phyloP scores from a whole-genome alignment of 306 rosid genomes.

The Quercus ilex region DNA sequence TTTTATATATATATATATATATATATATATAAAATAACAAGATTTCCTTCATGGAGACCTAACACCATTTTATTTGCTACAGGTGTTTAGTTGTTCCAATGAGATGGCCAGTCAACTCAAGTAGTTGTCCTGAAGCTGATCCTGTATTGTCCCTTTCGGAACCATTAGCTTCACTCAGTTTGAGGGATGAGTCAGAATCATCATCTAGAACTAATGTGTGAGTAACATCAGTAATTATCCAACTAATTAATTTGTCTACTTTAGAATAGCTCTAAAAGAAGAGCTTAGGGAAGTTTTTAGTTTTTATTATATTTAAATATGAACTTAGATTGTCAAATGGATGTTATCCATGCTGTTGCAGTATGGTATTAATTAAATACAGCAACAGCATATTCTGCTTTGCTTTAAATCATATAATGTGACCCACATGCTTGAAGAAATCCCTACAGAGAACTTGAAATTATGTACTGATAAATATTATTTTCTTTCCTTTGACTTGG shows the following conservation, averaged over 20 bases:
- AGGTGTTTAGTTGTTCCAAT: slow-evolving; percentile 32
- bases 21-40: background rate
- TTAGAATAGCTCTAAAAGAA: background rate
- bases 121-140: background rate
- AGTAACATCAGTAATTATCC: background rate
- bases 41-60: background rate
- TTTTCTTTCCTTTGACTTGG: background rate
- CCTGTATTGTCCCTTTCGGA: background rate
- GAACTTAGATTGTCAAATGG: background rate
- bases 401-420: too few relatives aligned
- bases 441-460: background rate
- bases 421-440: too few relatives aligned
- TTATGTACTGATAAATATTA: background rate
- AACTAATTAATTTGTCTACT: background rate
- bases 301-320: background rate
- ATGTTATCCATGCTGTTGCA: background rate
- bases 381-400: too few relatives aligned
- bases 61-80: background rate
- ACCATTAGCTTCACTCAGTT: slow-evolving; percentile 12
- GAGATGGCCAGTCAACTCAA: slow-evolving; percentile 25
- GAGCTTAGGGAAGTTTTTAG: background rate
- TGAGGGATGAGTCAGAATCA: slow-evolving; percentile 1
- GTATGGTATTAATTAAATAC: too few relatives aligned
- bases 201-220: slow-evolving; percentile 13
- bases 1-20: background rate